phyloP scores from a whole-genome alignment of 305 asterid genomes.

The Fraxinus sp. region DNA sequence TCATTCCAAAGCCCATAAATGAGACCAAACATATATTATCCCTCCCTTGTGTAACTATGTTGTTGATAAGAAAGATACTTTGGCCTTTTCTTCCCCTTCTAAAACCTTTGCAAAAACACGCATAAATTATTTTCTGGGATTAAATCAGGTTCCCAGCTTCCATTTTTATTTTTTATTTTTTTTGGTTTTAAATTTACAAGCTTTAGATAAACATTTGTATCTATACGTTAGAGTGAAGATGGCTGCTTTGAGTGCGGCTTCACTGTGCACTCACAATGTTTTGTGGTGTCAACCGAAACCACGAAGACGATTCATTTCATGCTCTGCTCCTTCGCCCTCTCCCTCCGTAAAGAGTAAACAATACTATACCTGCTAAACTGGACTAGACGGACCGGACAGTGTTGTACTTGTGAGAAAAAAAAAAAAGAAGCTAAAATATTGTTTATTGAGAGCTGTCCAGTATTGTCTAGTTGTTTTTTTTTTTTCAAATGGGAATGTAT shows the following conservation, averaged over 20 bases:
- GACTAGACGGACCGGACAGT: no score
- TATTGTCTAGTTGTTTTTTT: background rate
- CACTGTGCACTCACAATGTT: conserved; percentile 47
- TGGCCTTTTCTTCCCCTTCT: conserved; percentile 16
- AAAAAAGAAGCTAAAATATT: no score
- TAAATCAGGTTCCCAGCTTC: conserved; percentile 20
- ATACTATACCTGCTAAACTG: background rate
- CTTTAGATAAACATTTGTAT: background rate
- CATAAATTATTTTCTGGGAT: conserved; percentile 26
- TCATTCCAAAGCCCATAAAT: no score
- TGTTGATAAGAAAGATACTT: conserved; percentile 45
- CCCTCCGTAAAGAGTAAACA: conserved; percentile 37
- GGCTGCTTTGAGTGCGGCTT: conserved; percentile 55
- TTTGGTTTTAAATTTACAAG: background rate
- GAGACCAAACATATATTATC: no score
- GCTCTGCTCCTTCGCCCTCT: conserved; percentile 40
- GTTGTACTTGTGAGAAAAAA: no score
- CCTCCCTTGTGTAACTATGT: conserved; percentile 9
- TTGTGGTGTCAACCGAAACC: conserved; percentile 43
- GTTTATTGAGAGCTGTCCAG: background rate
- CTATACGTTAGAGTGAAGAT: conserved; percentile 23
- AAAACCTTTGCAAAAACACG: conserved; percentile 18
- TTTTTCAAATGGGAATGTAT: background rate
- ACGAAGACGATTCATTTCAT: conserved; percentile 42
- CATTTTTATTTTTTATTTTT: background rate